Base-by-base conservation (phyloP, 805 yeast species). In the Lachancea quebecensis region DNA sequence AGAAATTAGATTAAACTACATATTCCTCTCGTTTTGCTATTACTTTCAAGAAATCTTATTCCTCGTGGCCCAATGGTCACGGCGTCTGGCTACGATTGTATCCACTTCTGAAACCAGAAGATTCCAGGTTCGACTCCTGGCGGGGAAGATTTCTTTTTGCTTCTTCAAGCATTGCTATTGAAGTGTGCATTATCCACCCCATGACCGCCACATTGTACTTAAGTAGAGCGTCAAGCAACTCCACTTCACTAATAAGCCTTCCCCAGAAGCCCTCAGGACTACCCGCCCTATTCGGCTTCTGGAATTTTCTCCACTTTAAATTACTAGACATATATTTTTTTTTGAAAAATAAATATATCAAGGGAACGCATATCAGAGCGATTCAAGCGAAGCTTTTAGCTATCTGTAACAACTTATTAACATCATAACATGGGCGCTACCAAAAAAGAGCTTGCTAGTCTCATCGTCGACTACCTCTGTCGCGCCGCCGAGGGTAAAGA, bases 61-160 rank as follows among this genome's bases (percentile, higher is more conserved):
- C 81, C 81, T 77, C 81, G 78, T 77, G 81, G 81, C 81, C 81
- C 79, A 77, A 77, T 77, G 81, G 81, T 77, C 79, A 76, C 77
- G 81, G 81, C 81, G 81, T 77, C 79, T 75, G 81, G 80, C 81
- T 77, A 76, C 81, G 81, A 47, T 47, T 42, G 46, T 47, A 47
- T 45, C 50, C 46, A 47, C 47, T 47, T 47, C 50, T 47, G 50
- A 39, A 67, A 67, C 70, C 71, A 65, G 70, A 62, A 67, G 71
- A 67, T 68, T 71, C 74, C 74, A 71, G 75, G 75, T 71, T 71
- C 74, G 71, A 71, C 70, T 71, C 75, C 75, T 71, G 75, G 72
- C 70, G 73, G 73, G 73, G 70, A 65, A 66, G 69, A 58, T 48
- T 51, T 51, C 46, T 50, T 47, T 57, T 54, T 51, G 11, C 28